phyloP scores from a whole-genome alignment of 2,329 filamentous ascomycete species.

The Monosporascus sp. region DNA sequence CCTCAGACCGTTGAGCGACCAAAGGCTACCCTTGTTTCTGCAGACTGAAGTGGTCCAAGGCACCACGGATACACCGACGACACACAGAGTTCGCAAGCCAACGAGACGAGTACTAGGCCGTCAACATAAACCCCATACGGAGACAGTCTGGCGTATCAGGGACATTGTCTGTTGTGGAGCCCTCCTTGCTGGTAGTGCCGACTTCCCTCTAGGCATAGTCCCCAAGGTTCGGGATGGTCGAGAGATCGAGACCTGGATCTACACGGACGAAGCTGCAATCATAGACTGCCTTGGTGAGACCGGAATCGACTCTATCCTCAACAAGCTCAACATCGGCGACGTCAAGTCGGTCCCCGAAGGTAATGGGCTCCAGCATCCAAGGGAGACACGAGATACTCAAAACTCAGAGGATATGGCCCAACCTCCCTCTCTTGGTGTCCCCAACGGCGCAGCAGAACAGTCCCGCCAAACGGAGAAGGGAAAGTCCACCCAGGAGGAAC shows the following conservation, averaged over 20 bases:
- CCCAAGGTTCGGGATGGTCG: conserved; percentile 12
- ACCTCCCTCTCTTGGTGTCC: conserved; percentile 2
- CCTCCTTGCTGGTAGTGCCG: conserved; percentile 37
- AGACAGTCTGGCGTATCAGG: conserved; percentile 41
- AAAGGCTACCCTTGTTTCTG: conserved; percentile 23
- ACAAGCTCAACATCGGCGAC: conserved; percentile 16
- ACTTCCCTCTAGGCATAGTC: conserved; percentile 33
- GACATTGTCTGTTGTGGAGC: conserved; percentile 45
- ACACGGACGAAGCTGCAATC: conserved; percentile 13
- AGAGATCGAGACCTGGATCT: conserved; percentile 21
- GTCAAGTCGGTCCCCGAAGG: conserved; percentile 6
- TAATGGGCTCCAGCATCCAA: not conserved
- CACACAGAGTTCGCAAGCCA: conserved; percentile 34
- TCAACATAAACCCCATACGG: conserved; percentile 27
- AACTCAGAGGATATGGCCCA: not conserved
- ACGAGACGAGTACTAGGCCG: conserved; percentile 28
- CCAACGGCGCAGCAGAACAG: not conserved
- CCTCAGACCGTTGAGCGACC: conserved; percentile 21
- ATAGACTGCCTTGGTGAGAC: conserved; percentile 11
- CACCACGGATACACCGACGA: conserved; percentile 25
- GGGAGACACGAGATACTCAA: not conserved
- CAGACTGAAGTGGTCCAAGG: conserved; percentile 12
- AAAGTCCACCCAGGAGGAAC: conserved; percentile 8
- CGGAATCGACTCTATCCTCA: conserved; percentile 17
- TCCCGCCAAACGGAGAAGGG: conserved; percentile 6